Evolutionary conservation across 1,139 yeast genomes (phyloP).

Genomic region (Zhuliangozyma blackwelliae): DNA sequence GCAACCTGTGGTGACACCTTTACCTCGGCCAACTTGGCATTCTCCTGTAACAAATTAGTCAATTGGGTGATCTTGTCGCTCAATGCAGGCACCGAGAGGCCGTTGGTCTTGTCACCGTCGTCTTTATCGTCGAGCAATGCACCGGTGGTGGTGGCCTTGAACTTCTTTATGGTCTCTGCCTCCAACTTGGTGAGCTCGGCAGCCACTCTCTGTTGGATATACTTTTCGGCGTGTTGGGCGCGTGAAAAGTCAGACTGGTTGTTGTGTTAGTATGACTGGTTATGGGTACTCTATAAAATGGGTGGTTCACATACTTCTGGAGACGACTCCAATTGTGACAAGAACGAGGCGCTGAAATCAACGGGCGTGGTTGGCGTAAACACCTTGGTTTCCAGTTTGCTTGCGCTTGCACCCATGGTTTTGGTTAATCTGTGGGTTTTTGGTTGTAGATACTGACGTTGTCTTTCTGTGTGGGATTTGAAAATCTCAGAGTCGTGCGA

Average conservation of each 20-base stretch:
- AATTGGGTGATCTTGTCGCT: slow-evolving; percentile 42
- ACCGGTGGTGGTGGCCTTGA: slow-evolving; percentile 48
- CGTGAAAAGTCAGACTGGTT: slow-evolving; percentile 69
- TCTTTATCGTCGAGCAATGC: slow-evolving; percentile 33
- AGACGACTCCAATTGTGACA: slow-evolving; percentile 67
- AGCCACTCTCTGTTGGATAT: slow-evolving; percentile 72
- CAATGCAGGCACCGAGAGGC: slow-evolving; percentile 25
- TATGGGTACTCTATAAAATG: too few species aligned
- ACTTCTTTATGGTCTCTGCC: slow-evolving; percentile 50
- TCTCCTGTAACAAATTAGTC: slow-evolving; percentile 44
- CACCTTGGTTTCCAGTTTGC: slow-evolving; percentile 62
- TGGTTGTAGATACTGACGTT: too few species aligned
- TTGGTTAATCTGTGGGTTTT: neutral
- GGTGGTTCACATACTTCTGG: slow-evolving; percentile 46
- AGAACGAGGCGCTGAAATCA: slow-evolving; percentile 65
- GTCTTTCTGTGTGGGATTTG: too few species aligned
- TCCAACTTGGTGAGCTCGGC: slow-evolving; percentile 62
- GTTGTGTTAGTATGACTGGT: slow-evolving; percentile 18
- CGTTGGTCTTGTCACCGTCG: slow-evolving; percentile 10
- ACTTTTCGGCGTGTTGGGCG: slow-evolving; percentile 72
- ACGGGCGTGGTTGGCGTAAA: slow-evolving; percentile 71
- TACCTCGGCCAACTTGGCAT: slow-evolving; percentile 40
- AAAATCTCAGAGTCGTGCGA: too few species aligned
- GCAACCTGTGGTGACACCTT: slow-evolving; percentile 27
- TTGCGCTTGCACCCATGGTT: slow-evolving; percentile 52